Conservation (phyloP, 495 filamentous ascomycete genomes). For the Penicillium cataractarum region DNA sequence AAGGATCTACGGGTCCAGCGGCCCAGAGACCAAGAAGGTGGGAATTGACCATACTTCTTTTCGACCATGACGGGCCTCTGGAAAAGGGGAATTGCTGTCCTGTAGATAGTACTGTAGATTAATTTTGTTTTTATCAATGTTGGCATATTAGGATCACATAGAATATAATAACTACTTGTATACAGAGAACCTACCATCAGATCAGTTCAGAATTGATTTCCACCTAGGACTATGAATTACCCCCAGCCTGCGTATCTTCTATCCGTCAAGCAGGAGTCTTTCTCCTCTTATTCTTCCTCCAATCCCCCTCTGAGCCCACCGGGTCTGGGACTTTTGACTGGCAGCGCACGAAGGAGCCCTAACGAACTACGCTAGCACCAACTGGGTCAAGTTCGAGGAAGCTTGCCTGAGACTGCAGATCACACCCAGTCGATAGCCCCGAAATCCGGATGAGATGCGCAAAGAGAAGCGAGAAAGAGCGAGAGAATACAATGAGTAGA, state of each 20-base stretch:
- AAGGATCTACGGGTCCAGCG: slow-evolving; percentile 21
- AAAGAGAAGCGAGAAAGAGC: background rate
- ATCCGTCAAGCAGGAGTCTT: background rate
- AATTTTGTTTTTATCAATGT: too few relatives aligned
- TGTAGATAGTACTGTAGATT: background rate
- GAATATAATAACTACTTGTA: too few relatives aligned
- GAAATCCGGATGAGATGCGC: slow-evolving; percentile 2
- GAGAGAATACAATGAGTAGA: background rate
- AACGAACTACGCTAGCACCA: slow-evolving; percentile 12
- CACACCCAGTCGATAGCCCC: slow-evolving; percentile 23
- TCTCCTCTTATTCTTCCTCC: background rate
- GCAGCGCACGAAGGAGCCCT: slow-evolving; percentile 18
- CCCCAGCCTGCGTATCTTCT: background rate
- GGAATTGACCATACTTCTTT: slow-evolving; percentile 9
- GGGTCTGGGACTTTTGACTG: background rate
- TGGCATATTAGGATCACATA: too few relatives aligned
- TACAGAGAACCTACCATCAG: background rate
- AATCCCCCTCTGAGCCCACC: background rate
- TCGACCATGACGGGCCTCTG: slow-evolving; percentile 2
- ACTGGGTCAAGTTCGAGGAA: slow-evolving; percentile 13
- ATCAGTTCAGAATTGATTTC: background rate
- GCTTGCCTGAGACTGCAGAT: slow-evolving; percentile 27
- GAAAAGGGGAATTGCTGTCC: slow-evolving; percentile 13
- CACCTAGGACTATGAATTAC: background rate
- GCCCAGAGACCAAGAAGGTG: slow-evolving; percentile 16